Percentiles rank a stretch among this genome's conserved stretches.
These are phyloP conservation scores for Lupinus albus DNA, from an alignment of 306 rosid species.

Conservation along the genomic window DNA sequence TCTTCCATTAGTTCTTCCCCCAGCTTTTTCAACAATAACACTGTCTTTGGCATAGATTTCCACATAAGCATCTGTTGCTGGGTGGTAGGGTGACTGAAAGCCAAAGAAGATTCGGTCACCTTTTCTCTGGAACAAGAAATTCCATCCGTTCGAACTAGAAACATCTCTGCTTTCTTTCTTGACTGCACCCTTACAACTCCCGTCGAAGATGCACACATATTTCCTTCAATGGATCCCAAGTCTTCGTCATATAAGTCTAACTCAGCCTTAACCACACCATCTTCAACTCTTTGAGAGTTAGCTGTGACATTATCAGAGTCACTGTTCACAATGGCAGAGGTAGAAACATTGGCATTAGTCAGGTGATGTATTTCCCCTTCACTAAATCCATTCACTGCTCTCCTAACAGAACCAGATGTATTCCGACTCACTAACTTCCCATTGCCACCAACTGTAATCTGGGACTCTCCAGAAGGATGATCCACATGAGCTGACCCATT, in stretches of 20 bases:
- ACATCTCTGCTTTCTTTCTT: conserved; percentile 98
- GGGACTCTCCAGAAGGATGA: conserved; percentile 45
- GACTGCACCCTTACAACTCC: conserved; percentile 99
- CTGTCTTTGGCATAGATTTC: conserved; percentile 93
- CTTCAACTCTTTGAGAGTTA: conserved; percentile 46
- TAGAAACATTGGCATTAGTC: conserved; percentile 38
- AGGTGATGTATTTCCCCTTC: conserved; percentile 42
- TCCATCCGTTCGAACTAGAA: conserved; percentile 95
- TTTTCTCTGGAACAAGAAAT: conserved; percentile 94
- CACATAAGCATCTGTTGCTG: conserved; percentile 99
- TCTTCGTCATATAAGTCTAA: conserved; percentile 55
- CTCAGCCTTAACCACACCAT: conserved; percentile 47
- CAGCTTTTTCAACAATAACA: conserved; percentile 82
- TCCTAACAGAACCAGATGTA: conserved; percentile 47
- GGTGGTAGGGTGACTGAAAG: conserved; percentile 94
- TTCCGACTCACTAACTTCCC: conserved; percentile 45
- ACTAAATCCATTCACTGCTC: conserved; percentile 50
- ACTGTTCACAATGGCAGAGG: conserved; percentile 41
- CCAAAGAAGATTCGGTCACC: conserved; percentile 96
- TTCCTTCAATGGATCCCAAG: conserved; percentile 59
- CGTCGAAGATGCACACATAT: conserved; percentile 97
- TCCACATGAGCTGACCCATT: conserved; percentile 47
- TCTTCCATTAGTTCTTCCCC: conserved; percentile 93
- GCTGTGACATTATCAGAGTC: conserved; percentile 36
- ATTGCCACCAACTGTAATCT: conserved; percentile 40